Base-by-base conservation (phyloP, 2,329 filamentous ascomycete species). In the Aureobasidium sp. region DNA sequence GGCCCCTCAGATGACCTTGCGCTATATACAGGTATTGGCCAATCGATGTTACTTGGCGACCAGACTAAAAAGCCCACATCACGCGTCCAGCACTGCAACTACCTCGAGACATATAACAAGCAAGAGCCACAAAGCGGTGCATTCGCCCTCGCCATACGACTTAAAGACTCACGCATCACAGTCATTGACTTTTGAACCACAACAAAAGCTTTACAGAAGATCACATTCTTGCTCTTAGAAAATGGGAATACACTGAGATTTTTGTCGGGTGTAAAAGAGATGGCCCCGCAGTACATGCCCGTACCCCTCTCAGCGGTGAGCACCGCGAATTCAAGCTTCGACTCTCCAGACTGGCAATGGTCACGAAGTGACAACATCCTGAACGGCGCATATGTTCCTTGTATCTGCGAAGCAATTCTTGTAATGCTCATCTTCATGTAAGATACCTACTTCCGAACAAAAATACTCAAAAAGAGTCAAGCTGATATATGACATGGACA, bases 71-170 rank as follows among this genome's bases (percentile, higher is more conserved):
- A 8, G 11, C 25, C 14, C 13, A 27, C 37, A 48, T 54, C 50
- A 54, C 50, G 50, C 37, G 50, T 41, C 16, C 25, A 2, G 2
- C 9, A 21, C 34, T 54, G 50, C 50, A 54, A 39, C 50, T 41
- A 54, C 50, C 50, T 41, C 36, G 50, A 54, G 50, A 54, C 50
- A 54, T 39, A 8, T 13, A 10, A 27, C 37, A 54, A 14, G 34
- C 36, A 36, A 41, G 30, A 54, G 50, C 36, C 50, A 54, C 49
- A 30, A 54, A 54, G 50, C 50, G 50, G 50, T 54, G 50, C 29
- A 32, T n/a, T 30, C 50, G 13, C 36, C 21, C 25, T 41, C 21
- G 21, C 37, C 36, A 54, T 21, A 27, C 50, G 37, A 42, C 37
- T n/a, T 4, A 13, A 34, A 54, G 37, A 54, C 50, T 42, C 50